Evolutionary conservation across 345 rosid species (phyloP).

Genomic region (Aegle marmelos): DNA sequence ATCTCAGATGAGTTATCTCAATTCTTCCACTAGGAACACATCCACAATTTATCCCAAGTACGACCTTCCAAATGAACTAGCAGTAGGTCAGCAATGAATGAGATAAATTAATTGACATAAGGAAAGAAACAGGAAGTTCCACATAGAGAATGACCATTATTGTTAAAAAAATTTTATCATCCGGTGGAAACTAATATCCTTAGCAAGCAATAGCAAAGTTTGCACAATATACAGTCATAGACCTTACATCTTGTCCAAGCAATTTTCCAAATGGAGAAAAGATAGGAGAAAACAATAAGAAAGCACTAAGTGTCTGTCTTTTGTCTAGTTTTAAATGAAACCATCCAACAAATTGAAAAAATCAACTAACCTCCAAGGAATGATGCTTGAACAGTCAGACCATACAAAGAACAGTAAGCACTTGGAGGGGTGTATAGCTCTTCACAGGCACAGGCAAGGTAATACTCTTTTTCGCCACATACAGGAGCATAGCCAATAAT

Average conservation of each 20-base stretch:
- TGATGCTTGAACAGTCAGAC: constrained; percentile 86
- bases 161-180: not conserved
- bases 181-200: not conserved
- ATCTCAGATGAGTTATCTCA: not conserved
- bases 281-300: not conserved
- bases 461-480: constrained; percentile 84
- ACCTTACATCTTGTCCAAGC: not conserved
- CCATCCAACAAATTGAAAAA: not conserved
- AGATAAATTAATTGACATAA: not conserved
- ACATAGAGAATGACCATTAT: not conserved
- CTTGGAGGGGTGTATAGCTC: constrained; percentile 93
- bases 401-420: constrained; percentile 86
- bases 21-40: not conserved
- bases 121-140: not conserved
- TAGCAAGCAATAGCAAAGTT: not conserved
- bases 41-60: not conserved
- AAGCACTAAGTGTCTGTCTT: not conserved
- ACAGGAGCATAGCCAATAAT: constrained; percentile 67
- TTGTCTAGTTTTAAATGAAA: not conserved
- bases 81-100: not conserved
- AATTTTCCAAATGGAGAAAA: not conserved
- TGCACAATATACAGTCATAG: not conserved
- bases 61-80: not conserved
- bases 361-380: constrained; percentile 71
- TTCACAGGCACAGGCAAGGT: constrained; percentile 83